phyloP scores from a whole-genome alignment of 1,139 yeast species.

The Saccharomyces hybrid region DNA sequence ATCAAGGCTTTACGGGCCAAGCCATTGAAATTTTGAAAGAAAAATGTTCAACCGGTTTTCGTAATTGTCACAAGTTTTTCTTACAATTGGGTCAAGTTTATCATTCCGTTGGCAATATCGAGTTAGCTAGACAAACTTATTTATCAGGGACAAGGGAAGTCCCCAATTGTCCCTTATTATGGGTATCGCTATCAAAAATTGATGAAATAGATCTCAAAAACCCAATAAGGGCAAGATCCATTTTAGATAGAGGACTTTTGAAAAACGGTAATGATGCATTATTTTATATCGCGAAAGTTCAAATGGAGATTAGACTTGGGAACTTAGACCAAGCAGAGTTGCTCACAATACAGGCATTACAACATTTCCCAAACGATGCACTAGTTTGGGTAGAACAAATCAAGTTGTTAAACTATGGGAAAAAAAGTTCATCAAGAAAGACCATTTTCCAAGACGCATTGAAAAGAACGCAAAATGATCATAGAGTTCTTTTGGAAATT shows the following conservation, averaged over 20 bases:
- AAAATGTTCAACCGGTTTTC: conserved; percentile 32
- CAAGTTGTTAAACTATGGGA: conserved; percentile 36
- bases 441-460: conserved; percentile 67
- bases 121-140: conserved; percentile 45
- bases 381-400: conserved; percentile 57
- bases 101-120: conserved; percentile 18
- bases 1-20: conserved; percentile 25
- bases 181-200: conserved; percentile 49
- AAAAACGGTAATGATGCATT: conserved; percentile 41
- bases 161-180: conserved; percentile 41
- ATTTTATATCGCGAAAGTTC: conserved; percentile 48
- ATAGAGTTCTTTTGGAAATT: conserved; percentile 51
- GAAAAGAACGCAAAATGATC: conserved; percentile 53
- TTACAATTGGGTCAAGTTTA: conserved; percentile 24
- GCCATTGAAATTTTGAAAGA: conserved; percentile 39
- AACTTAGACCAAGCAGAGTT: conserved; percentile 49
- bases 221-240: conserved; percentile 59
- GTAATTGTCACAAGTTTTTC: conserved; percentile 16
- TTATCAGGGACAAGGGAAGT: conserved; percentile 44
- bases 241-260: conserved; percentile 59
- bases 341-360: conserved; percentile 53
- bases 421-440: conserved; percentile 45
- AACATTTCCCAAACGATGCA: conserved; percentile 52
- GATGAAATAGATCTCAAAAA: conserved; percentile 40
- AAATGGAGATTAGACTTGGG: conserved; percentile 47